Conservation (phyloP, 208 protist species). For the Ichthyophonus hoferi region DNA sequence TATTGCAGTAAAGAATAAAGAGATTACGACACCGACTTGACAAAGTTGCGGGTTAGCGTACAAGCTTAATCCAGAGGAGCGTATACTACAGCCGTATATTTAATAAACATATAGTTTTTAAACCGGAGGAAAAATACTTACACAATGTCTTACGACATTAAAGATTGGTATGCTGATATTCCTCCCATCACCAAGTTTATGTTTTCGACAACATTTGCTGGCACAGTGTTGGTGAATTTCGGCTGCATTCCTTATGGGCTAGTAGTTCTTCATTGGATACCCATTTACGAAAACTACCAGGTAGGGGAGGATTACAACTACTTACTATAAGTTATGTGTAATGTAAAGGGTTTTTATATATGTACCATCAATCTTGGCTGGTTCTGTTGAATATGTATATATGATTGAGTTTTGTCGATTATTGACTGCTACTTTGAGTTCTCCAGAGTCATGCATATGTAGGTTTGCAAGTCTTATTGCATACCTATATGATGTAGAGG, state of each 20-base stretch:
- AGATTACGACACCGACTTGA: too few species aligned
- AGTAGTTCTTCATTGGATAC: background rate
- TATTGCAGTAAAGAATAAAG: too few species aligned
- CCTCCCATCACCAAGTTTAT: background rate
- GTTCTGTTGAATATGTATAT: background rate
- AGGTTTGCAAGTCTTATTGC: too few species aligned
- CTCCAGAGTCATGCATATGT: too few species aligned
- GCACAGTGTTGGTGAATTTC: slow-evolving; percentile 5
- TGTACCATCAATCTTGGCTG: background rate
- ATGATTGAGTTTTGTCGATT: background rate
- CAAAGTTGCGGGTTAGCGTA: too few species aligned
- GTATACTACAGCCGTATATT: too few species aligned
- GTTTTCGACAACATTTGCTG: background rate
- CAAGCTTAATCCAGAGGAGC: too few species aligned
- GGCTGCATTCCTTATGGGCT: background rate
- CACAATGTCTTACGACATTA: background rate
- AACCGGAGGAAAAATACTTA: background rate
- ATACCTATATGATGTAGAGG: too few species aligned
- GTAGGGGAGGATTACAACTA: background rate
- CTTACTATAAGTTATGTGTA: background rate
- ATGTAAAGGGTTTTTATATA: background rate
- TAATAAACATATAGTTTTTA: background rate
- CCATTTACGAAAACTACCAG: background rate
- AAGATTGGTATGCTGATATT: background rate
- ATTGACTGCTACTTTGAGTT: background rate